phyloP scores from a whole-genome alignment of 805 yeast species.

The Yarrowia keelungensis region DNA sequence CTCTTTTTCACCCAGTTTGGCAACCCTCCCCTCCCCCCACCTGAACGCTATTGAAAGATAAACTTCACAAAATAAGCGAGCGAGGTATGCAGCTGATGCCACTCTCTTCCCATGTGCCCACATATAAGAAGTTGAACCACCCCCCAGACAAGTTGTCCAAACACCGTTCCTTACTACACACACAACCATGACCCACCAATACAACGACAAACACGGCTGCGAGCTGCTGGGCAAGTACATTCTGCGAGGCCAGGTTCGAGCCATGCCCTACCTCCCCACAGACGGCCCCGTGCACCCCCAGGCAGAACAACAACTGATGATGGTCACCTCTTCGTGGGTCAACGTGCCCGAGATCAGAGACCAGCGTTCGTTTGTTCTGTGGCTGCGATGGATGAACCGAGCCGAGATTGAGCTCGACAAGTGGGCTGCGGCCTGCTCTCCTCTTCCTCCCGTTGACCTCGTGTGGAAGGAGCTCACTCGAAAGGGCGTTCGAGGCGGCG shows the following conservation, averaged over 20 bases:
- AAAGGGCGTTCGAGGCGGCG: constrained; percentile 35
- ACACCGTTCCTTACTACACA: background rate
- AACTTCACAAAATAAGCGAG: constrained; percentile 34
- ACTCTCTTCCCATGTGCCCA: constrained; percentile 21
- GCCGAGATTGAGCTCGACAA: constrained; percentile 35
- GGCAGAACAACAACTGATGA: constrained; percentile 36
- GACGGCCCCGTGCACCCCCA: constrained; percentile 34
- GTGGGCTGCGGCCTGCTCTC: constrained; percentile 33
- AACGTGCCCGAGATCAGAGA: constrained; percentile 33
- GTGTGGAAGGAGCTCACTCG: constrained; percentile 33
- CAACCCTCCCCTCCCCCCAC: constrained; percentile 9
- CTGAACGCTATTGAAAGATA: constrained; percentile 14
- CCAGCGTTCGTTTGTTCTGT: constrained; percentile 32
- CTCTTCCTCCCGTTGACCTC: constrained; percentile 30
- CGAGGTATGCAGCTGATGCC: constrained; percentile 35
- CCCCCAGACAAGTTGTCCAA: background rate
- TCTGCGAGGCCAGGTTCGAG: constrained; percentile 36
- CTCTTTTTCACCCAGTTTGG: background rate
- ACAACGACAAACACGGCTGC: constrained; percentile 37
- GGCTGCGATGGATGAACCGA: constrained; percentile 38
- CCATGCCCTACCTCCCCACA: constrained; percentile 28
- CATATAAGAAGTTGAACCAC: constrained; percentile 10
- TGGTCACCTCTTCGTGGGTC: constrained; percentile 34
- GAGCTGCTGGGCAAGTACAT: constrained; percentile 37
- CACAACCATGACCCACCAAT: constrained; percentile 31